phyloP scores from a whole-genome alignment of 768 basidiomycete species.

The Pisolithus sp. region DNA sequence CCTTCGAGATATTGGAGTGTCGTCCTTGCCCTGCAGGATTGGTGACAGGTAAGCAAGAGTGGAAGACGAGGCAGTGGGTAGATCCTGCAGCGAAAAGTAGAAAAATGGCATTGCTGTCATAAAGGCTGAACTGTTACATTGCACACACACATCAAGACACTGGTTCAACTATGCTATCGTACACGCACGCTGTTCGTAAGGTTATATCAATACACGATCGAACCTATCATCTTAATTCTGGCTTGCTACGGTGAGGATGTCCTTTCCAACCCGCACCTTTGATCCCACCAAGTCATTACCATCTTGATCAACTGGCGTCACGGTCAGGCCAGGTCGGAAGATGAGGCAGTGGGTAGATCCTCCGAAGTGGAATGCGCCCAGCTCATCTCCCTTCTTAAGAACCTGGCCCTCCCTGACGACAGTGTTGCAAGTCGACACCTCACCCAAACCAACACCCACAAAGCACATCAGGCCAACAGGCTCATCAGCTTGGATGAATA shows the following conservation, averaged over 20 bases:
- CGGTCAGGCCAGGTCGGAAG: conserved; percentile 24
- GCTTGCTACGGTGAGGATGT: background rate
- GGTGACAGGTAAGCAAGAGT: conserved; percentile 6
- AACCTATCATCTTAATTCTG: background rate
- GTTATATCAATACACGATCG: too few species aligned
- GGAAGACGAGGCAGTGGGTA: conserved; percentile 38
- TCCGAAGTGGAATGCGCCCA: conserved; percentile 52
- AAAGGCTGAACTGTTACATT: too few species aligned
- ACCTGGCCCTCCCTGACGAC: conserved; percentile 25
- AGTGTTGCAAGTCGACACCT: conserved; percentile 48
- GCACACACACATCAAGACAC: too few species aligned
- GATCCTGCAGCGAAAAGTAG: conserved; percentile 49
- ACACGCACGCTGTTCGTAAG: too few species aligned
- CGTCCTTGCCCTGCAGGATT: background rate
- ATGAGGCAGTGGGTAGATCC: conserved; percentile 42
- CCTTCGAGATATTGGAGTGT: background rate
- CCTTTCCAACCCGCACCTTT: background rate
- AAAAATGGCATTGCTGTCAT: too few species aligned
- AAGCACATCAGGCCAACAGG: conserved; percentile 50
- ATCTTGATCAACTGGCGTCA: background rate
- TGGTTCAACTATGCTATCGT: too few species aligned
- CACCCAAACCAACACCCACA: conserved; percentile 51
- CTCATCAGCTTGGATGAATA: conserved; percentile 50
- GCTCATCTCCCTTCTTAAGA: conserved; percentile 44
- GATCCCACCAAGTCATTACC: background rate